phyloP scores from a whole-genome alignment of 441 rosid species.

The Pelargonium myrrhifolium region DNA sequence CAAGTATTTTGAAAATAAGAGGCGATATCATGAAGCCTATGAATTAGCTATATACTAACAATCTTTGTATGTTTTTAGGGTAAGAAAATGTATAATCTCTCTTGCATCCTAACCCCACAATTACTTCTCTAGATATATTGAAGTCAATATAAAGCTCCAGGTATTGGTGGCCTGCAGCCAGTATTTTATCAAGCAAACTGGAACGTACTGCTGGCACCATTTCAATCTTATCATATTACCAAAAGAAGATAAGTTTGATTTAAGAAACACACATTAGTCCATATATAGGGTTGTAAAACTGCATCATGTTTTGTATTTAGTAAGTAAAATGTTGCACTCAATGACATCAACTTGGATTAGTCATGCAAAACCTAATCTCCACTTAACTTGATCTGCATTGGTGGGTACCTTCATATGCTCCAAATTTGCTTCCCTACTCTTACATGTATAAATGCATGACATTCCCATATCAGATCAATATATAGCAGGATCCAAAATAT shows the following conservation, averaged over 20 bases:
- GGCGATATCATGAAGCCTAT: slow-evolving; percentile 23
- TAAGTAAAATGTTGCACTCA: neutral
- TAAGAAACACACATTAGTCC: no score
- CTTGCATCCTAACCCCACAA: slow-evolving; percentile 35
- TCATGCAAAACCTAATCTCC: slow-evolving; percentile 1
- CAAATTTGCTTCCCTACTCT: slow-evolving; percentile 5
- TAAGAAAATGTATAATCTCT: slow-evolving; percentile 26
- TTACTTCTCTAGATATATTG: no score
- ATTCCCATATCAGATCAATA: neutral
- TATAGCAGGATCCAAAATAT: neutral
- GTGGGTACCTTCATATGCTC: neutral
- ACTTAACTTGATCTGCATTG: neutral
- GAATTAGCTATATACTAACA: slow-evolving; percentile 32
- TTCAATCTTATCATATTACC: no score
- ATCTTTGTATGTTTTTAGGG: slow-evolving; percentile 27
- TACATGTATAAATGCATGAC: slow-evolving; percentile 13
- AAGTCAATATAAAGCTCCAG: no score
- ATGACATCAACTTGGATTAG: neutral
- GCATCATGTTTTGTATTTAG: no score
- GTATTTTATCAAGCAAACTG: no score
- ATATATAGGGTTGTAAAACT: no score
- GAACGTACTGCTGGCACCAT: no score
- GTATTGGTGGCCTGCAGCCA: no score
- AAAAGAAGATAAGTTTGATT: no score
- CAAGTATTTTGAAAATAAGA: neutral